These are phyloP conservation scores for Candida nitratophila DNA, from an alignment of 805 yeast genomes.

Conservation along the genomic window DNA sequence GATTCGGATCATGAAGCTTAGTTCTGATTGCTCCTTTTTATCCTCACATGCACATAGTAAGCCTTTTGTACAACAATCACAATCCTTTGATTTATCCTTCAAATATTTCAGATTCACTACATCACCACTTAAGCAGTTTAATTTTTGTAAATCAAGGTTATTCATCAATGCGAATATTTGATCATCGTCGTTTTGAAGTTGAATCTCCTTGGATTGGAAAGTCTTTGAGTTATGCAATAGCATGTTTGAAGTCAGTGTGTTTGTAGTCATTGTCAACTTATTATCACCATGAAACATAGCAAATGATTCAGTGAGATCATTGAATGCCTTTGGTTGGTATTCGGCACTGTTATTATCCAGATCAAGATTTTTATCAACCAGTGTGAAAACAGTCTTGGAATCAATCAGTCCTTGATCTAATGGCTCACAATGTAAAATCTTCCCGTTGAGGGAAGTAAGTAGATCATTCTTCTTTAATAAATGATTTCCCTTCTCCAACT, in stretches of 20 bases:
- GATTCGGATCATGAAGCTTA: constrained; percentile 30
- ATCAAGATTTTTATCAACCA: constrained; percentile 30
- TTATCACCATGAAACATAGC: not conserved
- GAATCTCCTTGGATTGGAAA: not conserved
- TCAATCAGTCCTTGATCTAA: constrained; percentile 56
- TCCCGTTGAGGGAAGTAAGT: constrained; percentile 31
- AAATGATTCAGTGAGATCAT: not conserved
- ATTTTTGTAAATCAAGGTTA: constrained; percentile 41
- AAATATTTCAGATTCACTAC: constrained; percentile 30
- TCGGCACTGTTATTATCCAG: no score
- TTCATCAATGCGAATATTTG: constrained; percentile 40
- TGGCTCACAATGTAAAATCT: constrained; percentile 62
- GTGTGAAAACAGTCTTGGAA: constrained; percentile 41
- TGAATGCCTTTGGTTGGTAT: no score
- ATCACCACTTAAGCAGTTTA: constrained; percentile 70
- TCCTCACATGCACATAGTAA: constrained; percentile 10
- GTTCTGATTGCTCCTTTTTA: not conserved
- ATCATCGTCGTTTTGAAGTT: constrained; percentile 31
- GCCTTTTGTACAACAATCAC: constrained; percentile 11
- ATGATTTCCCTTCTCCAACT: not conserved
- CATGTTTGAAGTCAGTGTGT: not conserved
- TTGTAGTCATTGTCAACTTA: not conserved
- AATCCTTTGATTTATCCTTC: not conserved
- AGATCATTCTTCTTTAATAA: not conserved
- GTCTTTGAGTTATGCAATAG: not conserved